Evolutionary conservation across 2,329 filamentous ascomycete species (phyloP), one percentile per base, ranked within the genome.

Genomic region (Ophiocordyceps camponoti-floridani): DNA sequence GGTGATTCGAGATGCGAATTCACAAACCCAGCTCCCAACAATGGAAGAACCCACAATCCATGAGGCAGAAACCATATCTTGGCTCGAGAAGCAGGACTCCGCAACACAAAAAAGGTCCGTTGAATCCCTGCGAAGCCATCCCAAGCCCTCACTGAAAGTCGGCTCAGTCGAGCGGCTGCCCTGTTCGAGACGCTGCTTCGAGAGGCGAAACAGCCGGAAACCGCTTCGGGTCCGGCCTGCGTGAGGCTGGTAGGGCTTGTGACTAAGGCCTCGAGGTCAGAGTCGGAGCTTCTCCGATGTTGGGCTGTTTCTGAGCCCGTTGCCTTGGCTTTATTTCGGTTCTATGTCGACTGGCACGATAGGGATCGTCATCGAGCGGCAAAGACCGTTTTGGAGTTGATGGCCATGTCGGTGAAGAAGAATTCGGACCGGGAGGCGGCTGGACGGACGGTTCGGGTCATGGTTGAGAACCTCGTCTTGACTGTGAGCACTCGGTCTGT

Each of bases 321-420:
- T 4, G 67, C 64, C 18, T 50, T 68, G 43, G 61, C 62, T 44
- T 59, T 81, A 23, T 78, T 79, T 58, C 62, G 71, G 45, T 79
- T 77, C 53, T 82, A 76, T 54, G 63, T 80, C 43, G 75, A 79
- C 52, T 80, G 76, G 75, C 79, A 77, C 51, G 77, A 80, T 52
- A 73, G 73, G 46, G 76, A 80, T 53, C 72, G 76, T 47, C 73
- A 79, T 51, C 66, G 77, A 11, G 76, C 76, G 33, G 73, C 80
- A 71, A 72, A 71, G 49, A 66, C 79, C 47, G 69, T 79, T 4
- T 63, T 80, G 30, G 76, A 81, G 50, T 61, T 77, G 18, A 59
- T 79, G 19, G 64, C 67, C 6, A 64, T 66, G 45, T 65, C 75
- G 16, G 62, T 76, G 37, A 55, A 57, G 42, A 66, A 62, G 45